Conservation (phyloP, 768 basidiomycete species). For the Rhodotorula kratochvilovae region DNA sequence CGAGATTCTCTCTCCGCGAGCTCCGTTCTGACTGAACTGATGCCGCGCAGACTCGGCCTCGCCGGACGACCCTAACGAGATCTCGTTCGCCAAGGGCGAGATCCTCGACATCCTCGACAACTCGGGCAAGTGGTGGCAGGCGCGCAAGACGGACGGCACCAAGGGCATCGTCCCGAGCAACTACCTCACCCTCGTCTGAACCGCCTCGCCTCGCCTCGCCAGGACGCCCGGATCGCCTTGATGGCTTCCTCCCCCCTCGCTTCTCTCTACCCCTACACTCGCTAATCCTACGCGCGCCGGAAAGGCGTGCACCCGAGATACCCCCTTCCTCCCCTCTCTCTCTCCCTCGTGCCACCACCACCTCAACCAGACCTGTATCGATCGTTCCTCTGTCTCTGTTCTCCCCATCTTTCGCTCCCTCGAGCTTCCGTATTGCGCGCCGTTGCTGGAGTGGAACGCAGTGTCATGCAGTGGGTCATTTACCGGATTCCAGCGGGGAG, state of each 20-base stretch:
- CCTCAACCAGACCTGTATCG: not conserved
- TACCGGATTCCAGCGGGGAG: too few relatives aligned
- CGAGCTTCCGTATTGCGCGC: not conserved
- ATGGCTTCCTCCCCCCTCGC: not conserved
- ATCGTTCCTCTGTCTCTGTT: not conserved
- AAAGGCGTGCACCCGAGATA: not conserved
- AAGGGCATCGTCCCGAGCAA: slow-evolving; percentile 43
- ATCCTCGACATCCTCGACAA: slow-evolving; percentile 88
- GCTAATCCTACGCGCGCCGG: not conserved
- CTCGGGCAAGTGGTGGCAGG: slow-evolving; percentile 82
- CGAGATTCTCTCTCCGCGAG: slow-evolving; percentile 3
- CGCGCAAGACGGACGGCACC: slow-evolving; percentile 67
- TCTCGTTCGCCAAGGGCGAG: slow-evolving; percentile 88
- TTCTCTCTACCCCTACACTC: not conserved
- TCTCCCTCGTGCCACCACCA: not conserved
- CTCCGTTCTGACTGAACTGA: rapidly evolving
- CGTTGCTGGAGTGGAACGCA: not conserved
- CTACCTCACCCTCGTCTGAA: slow-evolving; percentile 17
- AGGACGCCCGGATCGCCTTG: too few relatives aligned
- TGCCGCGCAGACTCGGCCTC: slow-evolving; percentile 98
- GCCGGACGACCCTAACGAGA: slow-evolving; percentile 90
- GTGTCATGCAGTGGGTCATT: too few relatives aligned
- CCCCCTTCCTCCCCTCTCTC: not conserved
- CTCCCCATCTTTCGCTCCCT: not conserved
- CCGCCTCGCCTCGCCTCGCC: too few relatives aligned